Conservation (phyloP, 23 red algal species). For the Gracilaria vermiculophylla region DNA sequence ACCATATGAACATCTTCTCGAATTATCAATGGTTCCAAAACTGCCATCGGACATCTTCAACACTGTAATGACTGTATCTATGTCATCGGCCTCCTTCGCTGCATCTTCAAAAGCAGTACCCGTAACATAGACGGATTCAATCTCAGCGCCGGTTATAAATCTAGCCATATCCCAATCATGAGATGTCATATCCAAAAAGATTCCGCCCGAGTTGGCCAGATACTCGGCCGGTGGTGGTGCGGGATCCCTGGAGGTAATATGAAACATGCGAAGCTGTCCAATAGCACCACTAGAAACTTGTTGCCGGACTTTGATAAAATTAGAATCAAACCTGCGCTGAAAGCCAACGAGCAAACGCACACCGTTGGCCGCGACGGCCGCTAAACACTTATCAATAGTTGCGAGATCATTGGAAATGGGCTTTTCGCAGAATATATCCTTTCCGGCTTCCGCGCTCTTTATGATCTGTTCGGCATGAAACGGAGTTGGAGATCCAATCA, state of each 20-base stretch:
- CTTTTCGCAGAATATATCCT: conserved; percentile 99
- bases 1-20: conserved; percentile 91
- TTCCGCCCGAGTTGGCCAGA: conserved; percentile 87
- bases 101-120: conserved; percentile 87
- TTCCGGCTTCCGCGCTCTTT: conserved; percentile 82
- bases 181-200: conserved; percentile 95
- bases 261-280: conserved; percentile 93
- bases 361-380: conserved; percentile 51
- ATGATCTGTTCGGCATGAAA: conserved; percentile 99
- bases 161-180: conserved; percentile 99
- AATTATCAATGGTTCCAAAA: conserved; percentile 99
- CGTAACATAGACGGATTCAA: conserved; percentile 93
- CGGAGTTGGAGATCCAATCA: conserved; percentile 95
- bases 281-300: conserved; percentile 71
- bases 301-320: conserved; percentile 76
- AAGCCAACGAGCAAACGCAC: conserved; percentile 93
- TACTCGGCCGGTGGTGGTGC: conserved; percentile 94
- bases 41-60: conserved; percentile 93
- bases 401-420: conserved; percentile 97
- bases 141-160: conserved; percentile 94
- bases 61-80: conserved; percentile 88
- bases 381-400: conserved; percentile 88
- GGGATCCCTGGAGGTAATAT: conserved; percentile 93
- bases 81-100: conserved; percentile 85
- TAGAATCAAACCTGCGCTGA: conserved; percentile 95